Conservation (phyloP, 345 rosid genomes). For the Citrus medica region DNA sequence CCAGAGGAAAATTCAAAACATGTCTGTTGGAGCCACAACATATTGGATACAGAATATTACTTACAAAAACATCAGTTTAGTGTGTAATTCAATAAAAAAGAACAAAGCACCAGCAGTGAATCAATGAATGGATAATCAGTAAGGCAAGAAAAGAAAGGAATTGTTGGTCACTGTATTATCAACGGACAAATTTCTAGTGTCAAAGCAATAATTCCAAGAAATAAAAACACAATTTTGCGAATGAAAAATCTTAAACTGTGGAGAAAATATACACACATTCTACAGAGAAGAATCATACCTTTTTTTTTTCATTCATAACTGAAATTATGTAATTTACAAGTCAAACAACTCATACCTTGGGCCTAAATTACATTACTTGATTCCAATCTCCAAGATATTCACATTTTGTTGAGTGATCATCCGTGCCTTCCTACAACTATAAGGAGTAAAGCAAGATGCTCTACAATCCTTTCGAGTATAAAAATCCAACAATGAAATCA, state of each 20-base stretch:
- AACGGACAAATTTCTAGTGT: neutral
- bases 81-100: neutral
- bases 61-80: neutral
- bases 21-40: neutral
- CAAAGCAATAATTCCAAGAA: neutral
- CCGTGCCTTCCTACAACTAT: constrained; percentile 22
- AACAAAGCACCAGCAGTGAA: neutral
- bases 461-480: constrained; percentile 18
- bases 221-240: neutral
- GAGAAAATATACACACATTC: constrained; percentile 10
- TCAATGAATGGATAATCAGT: neutral
- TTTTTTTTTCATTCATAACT: constrained; percentile 11
- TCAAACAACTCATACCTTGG: constrained; percentile 25
- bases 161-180: neutral
- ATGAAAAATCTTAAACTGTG: neutral
- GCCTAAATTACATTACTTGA: constrained; percentile 24
- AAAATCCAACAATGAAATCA: constrained; percentile 22
- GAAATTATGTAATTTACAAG: constrained; percentile 24
- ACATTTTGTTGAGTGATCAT: constrained; percentile 21
- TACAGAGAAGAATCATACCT: neutral
- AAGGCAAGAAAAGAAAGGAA: neutral
- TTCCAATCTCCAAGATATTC: constrained; percentile 23
- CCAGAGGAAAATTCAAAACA: neutral
- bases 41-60: no score
- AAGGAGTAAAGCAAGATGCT: constrained; percentile 20